Evolutionary conservation across 805 yeast genomes (phyloP).

Genomic region (Candida boleticola): DNA sequence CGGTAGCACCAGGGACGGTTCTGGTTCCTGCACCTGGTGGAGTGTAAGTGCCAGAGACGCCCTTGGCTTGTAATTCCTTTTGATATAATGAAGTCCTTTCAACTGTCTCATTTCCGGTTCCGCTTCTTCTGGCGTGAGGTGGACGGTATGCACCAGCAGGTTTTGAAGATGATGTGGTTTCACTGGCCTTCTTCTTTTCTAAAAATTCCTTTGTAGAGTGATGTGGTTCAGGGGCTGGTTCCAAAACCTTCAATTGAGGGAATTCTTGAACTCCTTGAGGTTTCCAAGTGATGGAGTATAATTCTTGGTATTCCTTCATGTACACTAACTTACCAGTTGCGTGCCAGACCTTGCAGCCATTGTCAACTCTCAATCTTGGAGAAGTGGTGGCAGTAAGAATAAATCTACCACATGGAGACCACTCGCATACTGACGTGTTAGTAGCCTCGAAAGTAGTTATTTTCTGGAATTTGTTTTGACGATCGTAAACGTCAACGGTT

Average conservation of each 20-base stretch:
- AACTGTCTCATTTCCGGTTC: constrained; percentile 21
- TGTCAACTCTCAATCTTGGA: constrained; percentile 95
- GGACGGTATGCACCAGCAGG: constrained; percentile 94
- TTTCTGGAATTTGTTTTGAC: constrained; percentile 78
- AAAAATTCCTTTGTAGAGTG: constrained; percentile 61
- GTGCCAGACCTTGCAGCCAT: constrained; percentile 93
- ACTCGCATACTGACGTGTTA: constrained; percentile 93
- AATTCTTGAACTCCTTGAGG: constrained; percentile 55
- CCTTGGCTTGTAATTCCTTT: constrained; percentile 42
- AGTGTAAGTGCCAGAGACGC: constrained; percentile 7
- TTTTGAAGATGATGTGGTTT: constrained; percentile 42
- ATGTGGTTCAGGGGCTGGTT: constrained; percentile 67
- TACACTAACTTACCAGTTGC: constrained; percentile 79
- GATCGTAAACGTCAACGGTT: constrained; percentile 89
- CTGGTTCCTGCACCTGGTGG: constrained; percentile 18
- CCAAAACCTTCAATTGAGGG: constrained; percentile 51
- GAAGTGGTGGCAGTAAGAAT: constrained; percentile 95
- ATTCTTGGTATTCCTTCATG: constrained; percentile 76
- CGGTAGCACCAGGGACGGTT: constrained; percentile 29
- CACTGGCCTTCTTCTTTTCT: constrained; percentile 32
- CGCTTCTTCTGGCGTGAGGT: constrained; percentile 77
- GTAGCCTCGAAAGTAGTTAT: constrained; percentile 84
- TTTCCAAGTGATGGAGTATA: constrained; percentile 82
- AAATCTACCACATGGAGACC: constrained; percentile 97
- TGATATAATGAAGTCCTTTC: constrained; percentile 55